Evolutionary conservation across 257 asterid genomes (phyloP).

Genomic region (Plantago ovata): DNA sequence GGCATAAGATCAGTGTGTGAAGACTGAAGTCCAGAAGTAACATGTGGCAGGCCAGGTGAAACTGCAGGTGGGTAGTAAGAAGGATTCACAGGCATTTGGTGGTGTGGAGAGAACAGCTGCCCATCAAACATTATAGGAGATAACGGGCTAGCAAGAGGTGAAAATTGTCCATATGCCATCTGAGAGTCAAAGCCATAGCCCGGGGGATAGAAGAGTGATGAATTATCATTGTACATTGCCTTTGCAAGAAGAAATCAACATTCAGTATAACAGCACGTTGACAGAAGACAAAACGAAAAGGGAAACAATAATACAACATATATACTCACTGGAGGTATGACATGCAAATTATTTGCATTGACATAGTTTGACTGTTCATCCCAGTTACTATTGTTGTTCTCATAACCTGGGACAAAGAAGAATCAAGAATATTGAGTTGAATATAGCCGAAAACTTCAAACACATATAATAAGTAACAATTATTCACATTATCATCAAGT

Average conservation of each 20-base stretch:
- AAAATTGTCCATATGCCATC: conserved; percentile 93
- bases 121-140: conserved; percentile 93
- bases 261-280: conserved; percentile 23
- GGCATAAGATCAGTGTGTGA: conserved; percentile 72
- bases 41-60: conserved; percentile 89
- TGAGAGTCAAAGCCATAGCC: conserved; percentile 88
- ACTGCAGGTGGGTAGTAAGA: conserved; percentile 68
- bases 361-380: conserved; percentile 76
- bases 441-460: background rate
- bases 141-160: conserved; percentile 80
- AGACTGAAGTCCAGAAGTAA: conserved; percentile 54
- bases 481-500: too few relatives aligned
- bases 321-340: conserved; percentile 73
- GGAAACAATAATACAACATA: background rate
- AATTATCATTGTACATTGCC: conserved; percentile 90
- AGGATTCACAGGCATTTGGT: conserved; percentile 73
- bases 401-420: conserved; percentile 60
- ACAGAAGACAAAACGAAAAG: background rate
- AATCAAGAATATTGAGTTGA: conserved; percentile 17
- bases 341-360: conserved; percentile 80
- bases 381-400: conserved; percentile 69
- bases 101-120: conserved; percentile 91
- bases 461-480: too few relatives aligned
- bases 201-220: conserved; percentile 68
- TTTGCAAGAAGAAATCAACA: conserved; percentile 29